Evolutionary conservation across 345 rosid species (phyloP), one percentile per base, ranked within the genome.

Genomic region (Eutrema japonicum): DNA sequence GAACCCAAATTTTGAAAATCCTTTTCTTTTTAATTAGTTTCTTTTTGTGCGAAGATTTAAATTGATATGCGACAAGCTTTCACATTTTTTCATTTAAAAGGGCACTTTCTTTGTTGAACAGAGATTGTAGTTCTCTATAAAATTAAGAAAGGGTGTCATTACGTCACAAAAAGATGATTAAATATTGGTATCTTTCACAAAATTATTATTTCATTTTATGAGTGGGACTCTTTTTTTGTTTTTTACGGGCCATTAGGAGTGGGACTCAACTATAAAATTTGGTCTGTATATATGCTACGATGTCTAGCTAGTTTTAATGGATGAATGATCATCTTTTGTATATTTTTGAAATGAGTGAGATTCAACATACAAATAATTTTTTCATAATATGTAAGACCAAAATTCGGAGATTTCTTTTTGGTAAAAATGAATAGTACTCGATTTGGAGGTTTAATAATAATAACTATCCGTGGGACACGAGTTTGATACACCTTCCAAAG

Each of bases 81-180:
- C 72, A 65, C 80, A 71, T 30, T 64, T 64, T 76, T 70, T 64
- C 71, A 76, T 77, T 70, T 10, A 55, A 70, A 70, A 76, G 65
- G 75, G 70, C 75, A 70, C 75, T 54, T 76, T 76, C 65, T 62
- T 76, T 75, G 75, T 69, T 71, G 72, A 70, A 77, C 27, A 48
- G 68, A 70, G 14, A 41, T 64, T 63, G 38, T 47, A 70, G 32
- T 47, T 76, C 30, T 55, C 70, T 69, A 46, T 26, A 59, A 75
- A 12, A 10, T 53, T 37, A 60, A 43, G 49, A 53, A 68, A 59
- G 30, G 32, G 57, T 59, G 56, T 52, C 45, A 68, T 38, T 45
- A 68, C 64, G 49, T 62, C 64, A 51, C 36, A 47, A 18, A 13
- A 37, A 8, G 10, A 53, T 62, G 8, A 48, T 68, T 45, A 14